Evolutionary conservation across 2,329 filamentous ascomycete species (phyloP), one percentile per base, ranked within the genome.

Genomic region (Diaporthe helianthi): DNA sequence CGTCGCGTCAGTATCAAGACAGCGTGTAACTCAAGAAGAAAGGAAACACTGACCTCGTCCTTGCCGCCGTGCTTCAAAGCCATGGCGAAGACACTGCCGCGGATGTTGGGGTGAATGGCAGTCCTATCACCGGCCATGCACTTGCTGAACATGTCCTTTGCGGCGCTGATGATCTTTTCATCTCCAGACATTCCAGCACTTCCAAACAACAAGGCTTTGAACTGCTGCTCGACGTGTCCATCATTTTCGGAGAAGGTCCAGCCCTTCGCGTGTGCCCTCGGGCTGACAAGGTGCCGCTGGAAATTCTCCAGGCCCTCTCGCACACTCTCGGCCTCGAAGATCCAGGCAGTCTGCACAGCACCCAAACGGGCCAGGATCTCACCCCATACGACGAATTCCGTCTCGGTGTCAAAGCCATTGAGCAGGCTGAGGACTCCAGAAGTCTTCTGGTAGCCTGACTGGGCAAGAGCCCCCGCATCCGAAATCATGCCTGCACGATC

Each of bases 401-500:
- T 85, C 82, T 98, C 95, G 1, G 89, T 86, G 79, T 93, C 92
- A 71, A 98, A 96, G 61, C 92, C 90, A 79, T 97, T 92, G 67
- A 98, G 85, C 17, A 98, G 86, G 66, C 92, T 94, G 52, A 98
- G 82, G 65, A 97, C 87, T 15, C 93, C 94, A 19, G 94, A 97
- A 0, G 95, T 97, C 85, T 93, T 97, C 79, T 97, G 93, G 79
- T 97, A 97, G 38, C 95, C 95, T 58, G 94, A 96, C 44, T 92
- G 88, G 65, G 95, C 93, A 74, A 98, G 86, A 36, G 95, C 93
- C 74, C 93, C 94, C 4, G 95, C 94, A 80, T 98, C 95, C 38
- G 93, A 92, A 78, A 97, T 93, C 92, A 98, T 97, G 76, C 95
- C 95, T 58, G 95, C 93, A 70, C 95, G 90, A 78, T 98, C 95